Evolutionary conservation across 176 grass and related monocot species (phyloP), one percentile per base, ranked within the genome.

Genomic region (Musa itinerans): DNA sequence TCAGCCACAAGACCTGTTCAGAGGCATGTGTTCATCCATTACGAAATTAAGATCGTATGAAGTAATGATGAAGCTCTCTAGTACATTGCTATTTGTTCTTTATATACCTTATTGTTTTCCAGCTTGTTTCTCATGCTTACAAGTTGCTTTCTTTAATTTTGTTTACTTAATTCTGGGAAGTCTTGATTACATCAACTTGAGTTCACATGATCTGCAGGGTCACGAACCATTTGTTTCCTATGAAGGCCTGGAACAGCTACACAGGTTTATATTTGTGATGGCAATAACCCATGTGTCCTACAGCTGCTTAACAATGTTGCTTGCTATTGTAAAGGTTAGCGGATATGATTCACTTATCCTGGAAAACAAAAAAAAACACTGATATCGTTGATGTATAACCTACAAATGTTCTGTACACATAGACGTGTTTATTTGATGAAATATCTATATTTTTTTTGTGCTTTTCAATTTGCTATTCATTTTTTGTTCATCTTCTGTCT

Each of bases 191-290:
- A 50, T 50, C 8, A 50, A 13, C 19, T 21, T 17, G 15, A 78
- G 2, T 63, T 83, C 4, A 14, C 70, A 77, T 90, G 1, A 53
- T 81, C 68, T 50, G 74, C 87, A 97, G 94, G 95, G 90, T 69
- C 76, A 83, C 1, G 95, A 93, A 58, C 89, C 95, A 54, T 98
- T 98, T 65, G 95, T 98, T 74, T 93, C 95, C 0, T 89, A 98
- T 67, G 90, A 93, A 76, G 95, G 95, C 79, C 69, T 98, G 71
- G 95, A 98, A 73, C 95, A 98, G 74, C 88, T 93, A 54, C 95
- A 98, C 51, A 86, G 86, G 65, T 98, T 98, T 80, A 93, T 98
- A 87, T 98, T 98, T 74, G 90, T 98, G 55, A 98, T 98, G 95
- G 95, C 90, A 58, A 86, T 98, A 65, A 98, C 90, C 53, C 95